Base-by-base conservation (phyloP, 192 early-diverging fungal species). In the Gryganskiella cystojenkinii region DNA sequence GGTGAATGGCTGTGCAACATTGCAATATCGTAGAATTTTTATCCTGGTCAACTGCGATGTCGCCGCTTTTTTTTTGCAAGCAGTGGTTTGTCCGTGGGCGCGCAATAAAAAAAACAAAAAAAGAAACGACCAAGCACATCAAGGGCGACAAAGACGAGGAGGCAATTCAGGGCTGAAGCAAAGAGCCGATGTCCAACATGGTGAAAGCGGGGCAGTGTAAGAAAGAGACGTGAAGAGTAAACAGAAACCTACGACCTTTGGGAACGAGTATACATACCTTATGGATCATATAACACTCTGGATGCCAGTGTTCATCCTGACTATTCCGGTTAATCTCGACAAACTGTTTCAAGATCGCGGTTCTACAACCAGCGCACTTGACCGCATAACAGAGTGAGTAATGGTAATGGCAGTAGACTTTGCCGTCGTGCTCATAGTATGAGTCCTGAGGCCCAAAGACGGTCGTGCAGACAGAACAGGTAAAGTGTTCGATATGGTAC, bases 221-320 rank as follows among this genome's bases (percentile, higher is more conserved):
- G 28, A 55, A 7, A 3, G 17, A n/a, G 6, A 58, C 15, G 14
- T 20, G 24, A 35, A 28, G 15, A 67, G 19, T 22, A 15, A 62
- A 19, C 9, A 55, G 17, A 53, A 52, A n/a, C n/a, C n/a, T n/a
- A n/a, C 22, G 35, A 42, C 20, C 22, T 15, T 34, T 19, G 20
- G 1, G 35, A 20, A 19, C 25, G 24, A 34, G 25, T 40, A 15
- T 71, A 80, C 80, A 35, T 81, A 94, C 92, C 90, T 98, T 97
- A 84, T 96, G 95, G 52, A 99, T 98, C 98, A 99, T 99, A 83
- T 99, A 99, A 80, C 98, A 99, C 73, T 97, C 95, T 7, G 97
- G 96, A 80, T 99, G 98, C 98, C 98, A 99, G 74, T 96, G 95
- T 71, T 97, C 94, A 31, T 88, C 84, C 20, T 84, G 57, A 34